A percentile compares a stretch with the other conserved stretches of the same genome.
Evolutionary conservation across 108 stramenopile species (phyloP).

Genomic region (Discostella stelligeroides): DNA sequence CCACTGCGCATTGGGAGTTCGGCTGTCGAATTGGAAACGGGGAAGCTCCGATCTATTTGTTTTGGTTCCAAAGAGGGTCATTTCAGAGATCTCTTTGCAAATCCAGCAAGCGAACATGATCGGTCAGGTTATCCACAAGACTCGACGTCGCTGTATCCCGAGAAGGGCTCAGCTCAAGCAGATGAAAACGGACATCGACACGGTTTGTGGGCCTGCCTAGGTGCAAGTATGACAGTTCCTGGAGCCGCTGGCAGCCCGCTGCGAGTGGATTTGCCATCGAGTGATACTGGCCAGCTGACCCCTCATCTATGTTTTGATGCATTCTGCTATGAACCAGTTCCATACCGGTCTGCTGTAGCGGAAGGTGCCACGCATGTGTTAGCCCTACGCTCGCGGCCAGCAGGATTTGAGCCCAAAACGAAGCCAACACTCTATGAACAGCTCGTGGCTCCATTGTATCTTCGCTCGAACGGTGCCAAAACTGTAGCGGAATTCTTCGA

Average conservation of each 20-base stretch:
- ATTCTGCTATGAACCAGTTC: slow-evolving; percentile 84
- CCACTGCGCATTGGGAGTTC: slow-evolving; percentile 68
- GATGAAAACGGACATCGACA: slow-evolving; percentile 50
- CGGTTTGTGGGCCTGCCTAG: slow-evolving; percentile 78
- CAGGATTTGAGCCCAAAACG: slow-evolving; percentile 60
- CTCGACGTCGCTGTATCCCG: slow-evolving; percentile 27
- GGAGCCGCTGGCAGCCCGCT: slow-evolving; percentile 78
- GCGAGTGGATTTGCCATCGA: slow-evolving; percentile 45
- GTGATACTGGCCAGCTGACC: slow-evolving; percentile 6
- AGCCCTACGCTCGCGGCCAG: slow-evolving; percentile 65
- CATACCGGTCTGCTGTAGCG: slow-evolving; percentile 75
- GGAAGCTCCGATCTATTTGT: slow-evolving; percentile 52
- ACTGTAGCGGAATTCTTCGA: slow-evolving; percentile 75
- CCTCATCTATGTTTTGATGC: slow-evolving; percentile 67
- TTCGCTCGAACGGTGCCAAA: slow-evolving; percentile 60
- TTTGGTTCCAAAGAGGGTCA: slow-evolving; percentile 74
- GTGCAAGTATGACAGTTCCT: slow-evolving; percentile 85
- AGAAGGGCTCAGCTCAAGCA: slow-evolving; percentile 27
- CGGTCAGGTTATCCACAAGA: slow-evolving; percentile 1
- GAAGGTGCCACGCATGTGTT: slow-evolving; percentile 85
- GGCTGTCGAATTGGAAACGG: slow-evolving; percentile 55
- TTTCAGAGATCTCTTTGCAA: slow-evolving; percentile 40
- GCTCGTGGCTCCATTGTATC: slow-evolving; percentile 74
- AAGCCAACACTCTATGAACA: slow-evolving; percentile 74
- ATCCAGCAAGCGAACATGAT: too few species aligned